Base-by-base conservation (phyloP, 192 early-diverging fungal species). In the Backusella circina region DNA sequence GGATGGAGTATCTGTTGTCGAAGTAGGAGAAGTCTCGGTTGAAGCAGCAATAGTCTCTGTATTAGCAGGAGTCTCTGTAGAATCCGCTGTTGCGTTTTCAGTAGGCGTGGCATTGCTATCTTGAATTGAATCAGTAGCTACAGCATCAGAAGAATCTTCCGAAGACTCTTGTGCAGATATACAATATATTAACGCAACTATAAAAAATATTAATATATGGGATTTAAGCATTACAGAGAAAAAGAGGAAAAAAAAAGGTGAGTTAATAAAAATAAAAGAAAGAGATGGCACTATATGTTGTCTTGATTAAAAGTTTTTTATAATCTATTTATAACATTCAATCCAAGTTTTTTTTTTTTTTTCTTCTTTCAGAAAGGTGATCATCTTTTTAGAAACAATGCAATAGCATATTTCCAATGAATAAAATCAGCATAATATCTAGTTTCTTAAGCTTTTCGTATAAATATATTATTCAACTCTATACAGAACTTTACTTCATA, bases 1-100 rank as follows among this genome's bases (percentile, higher is more conserved):
- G 68, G 57, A 23, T 16, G 76, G 6, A 28, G 44, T 28, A 67
- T 68, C 71, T 21, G 70, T 30, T 10, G 79, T 10, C 26, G 72
- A 61, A 30, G 78, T 39, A 39, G 35, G 13, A 16, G 73, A 15
- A 23, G 30, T 61, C 41, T 67, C 28, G 26, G 51, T n/a, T 1
- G 44, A 26, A 38, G 33, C 37, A 12, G 65, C 36, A 30, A 35
- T 21, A 50, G 33, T 50, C 6, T 72, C 8, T 1, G 31, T 31
- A 15, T 33, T 21, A 36, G 36, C 38, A 2, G n/a, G n/a, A n/a
- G 61, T 39, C 16, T 33, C 35, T 18, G 47, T 13, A 26, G 54
- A 13, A 16, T 18, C 36, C 26, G 36, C 2, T 47, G 66, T 3
- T n/a, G 67, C 18, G 8, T 44, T 51, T 57, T 41, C 35, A 21